Percentiles rank a stretch among this genome's conserved stretches.
Evolutionary conservation across 2,329 filamentous ascomycete species (phyloP).

Genomic region (Penicillium psychrosexuale): DNA sequence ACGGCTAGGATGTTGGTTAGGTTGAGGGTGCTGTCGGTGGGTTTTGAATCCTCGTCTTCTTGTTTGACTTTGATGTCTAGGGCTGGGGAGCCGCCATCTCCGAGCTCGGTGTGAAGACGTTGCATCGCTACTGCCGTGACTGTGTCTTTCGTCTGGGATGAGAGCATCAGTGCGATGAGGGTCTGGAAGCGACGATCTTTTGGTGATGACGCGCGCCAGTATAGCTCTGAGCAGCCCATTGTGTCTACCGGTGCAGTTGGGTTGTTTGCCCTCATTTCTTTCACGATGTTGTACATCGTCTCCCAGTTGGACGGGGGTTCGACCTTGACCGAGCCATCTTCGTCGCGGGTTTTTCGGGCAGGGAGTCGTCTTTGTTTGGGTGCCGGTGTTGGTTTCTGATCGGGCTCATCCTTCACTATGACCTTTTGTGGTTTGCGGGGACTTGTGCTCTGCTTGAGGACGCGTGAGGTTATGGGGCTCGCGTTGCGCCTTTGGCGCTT

Average conservation of each 20-base stretch:
- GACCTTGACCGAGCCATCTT: constrained; percentile 36
- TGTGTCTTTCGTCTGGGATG: constrained; percentile 89
- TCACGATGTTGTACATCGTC: constrained; percentile 71
- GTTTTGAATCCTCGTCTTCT: constrained; percentile 20
- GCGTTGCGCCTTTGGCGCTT: constrained; percentile 51
- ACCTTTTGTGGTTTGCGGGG: constrained; percentile 21
- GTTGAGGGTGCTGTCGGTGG: constrained; percentile 56
- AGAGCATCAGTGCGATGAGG: constrained; percentile 83
- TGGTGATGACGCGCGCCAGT: constrained; percentile 43
- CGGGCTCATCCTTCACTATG: constrained; percentile 27
- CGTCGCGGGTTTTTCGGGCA: constrained; percentile 40
- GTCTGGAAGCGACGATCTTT: constrained; percentile 76
- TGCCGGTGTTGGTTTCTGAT: constrained; percentile 17
- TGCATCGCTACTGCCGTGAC: constrained; percentile 82
- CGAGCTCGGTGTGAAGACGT: constrained; percentile 71
- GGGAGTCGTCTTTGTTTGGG: constrained; percentile 41
- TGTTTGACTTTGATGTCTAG: constrained; percentile 23
- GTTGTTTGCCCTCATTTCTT: constrained; percentile 70
- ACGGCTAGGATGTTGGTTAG: constrained; percentile 75
- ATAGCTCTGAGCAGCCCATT: constrained; percentile 75
- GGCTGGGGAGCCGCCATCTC: constrained; percentile 17
- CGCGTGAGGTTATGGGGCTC: constrained; percentile 26
- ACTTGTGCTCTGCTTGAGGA: constrained; percentile 10
- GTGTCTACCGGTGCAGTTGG: constrained; percentile 82
- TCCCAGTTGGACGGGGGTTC: constrained; percentile 79